Base-by-base conservation (phyloP, 2,329 filamentous ascomycete genomes). In the Apiospora aurea region DNA sequence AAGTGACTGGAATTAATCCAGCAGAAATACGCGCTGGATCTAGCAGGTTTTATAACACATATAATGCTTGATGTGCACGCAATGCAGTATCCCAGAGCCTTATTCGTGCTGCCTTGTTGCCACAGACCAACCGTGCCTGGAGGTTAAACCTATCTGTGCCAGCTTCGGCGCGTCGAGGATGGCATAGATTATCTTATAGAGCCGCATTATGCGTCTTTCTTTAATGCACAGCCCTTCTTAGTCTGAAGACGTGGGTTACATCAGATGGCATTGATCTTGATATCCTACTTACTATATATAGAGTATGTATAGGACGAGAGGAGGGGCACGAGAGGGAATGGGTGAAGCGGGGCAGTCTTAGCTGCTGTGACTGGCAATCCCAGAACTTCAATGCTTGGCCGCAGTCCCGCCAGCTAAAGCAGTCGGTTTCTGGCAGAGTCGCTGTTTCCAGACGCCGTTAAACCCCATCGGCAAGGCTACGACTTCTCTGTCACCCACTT, bases 371-470 rank as follows among this genome's bases (percentile, higher is more conserved):
- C 49, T 51, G 49, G 21, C 49, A 51, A 51, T 26, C 49, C 49
- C n/a, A 51, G 49, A 51, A 51, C 49, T 51, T 26, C 49, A 51
- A 51, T 51, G 49, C n/a, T 51, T 51, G n/a, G 49, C n/a, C 49
- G 49, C 49, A 51, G n/a, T 26, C 49, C n/a, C 49, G 49, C 49
- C n/a, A 51, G n/a, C 49, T 26, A 26, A 51, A 51, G 49, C 49
- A 51, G 47, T 51, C 49, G 49, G 49, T 24, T 51, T 51, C 49
- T 26, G 24, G 49, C 49, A 26, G 49, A 51, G 49, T 51, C 49
- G n/a, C 49, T 51, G 49, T 51, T 51, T 51, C 49, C 49, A 51
- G 49, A 51, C n/a, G 49, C 21, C 49, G n/a, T 51, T 51, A 26
- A 51, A 51, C 49, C 49, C 49, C 49, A 51, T 51, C 10, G n/a